Conservation (phyloP, 2,329 filamentous ascomycete genomes). For the Fusarium temperatum region DNA sequence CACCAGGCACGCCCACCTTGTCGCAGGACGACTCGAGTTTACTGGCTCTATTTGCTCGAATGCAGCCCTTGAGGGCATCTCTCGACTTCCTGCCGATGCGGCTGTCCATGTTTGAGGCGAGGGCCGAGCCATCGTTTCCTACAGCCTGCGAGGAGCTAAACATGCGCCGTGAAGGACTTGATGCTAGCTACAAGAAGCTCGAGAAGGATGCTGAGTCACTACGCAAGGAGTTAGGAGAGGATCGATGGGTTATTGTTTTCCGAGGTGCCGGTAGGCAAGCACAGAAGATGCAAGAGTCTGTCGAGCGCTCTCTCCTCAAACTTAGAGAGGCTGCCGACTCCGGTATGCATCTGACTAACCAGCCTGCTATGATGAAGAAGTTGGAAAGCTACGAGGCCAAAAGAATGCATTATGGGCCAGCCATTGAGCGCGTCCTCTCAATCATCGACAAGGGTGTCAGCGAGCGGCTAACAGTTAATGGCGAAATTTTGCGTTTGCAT, state of each 20-base stretch:
- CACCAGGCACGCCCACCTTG: slow-evolving; percentile 63
- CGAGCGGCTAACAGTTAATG: slow-evolving; percentile 95
- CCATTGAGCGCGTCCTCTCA: slow-evolving; percentile 87
- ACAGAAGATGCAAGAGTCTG: slow-evolving; percentile 95
- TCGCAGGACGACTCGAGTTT: slow-evolving; percentile 87
- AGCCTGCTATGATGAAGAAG: slow-evolving; percentile 77
- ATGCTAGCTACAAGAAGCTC: slow-evolving; percentile 86
- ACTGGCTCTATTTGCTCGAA: slow-evolving; percentile 89
- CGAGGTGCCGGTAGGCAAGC: slow-evolving; percentile 91
- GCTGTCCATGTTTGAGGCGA: slow-evolving; percentile 82
- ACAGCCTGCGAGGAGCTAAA: slow-evolving; percentile 91
- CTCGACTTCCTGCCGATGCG: slow-evolving; percentile 97
- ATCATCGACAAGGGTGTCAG: slow-evolving; percentile 97
- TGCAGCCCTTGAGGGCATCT: slow-evolving; percentile 92
- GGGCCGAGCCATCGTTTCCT: slow-evolving; percentile 82
- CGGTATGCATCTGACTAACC: slow-evolving; percentile 77
- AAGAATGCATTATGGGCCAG: slow-evolving; percentile 91
- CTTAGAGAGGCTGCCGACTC: slow-evolving; percentile 82
- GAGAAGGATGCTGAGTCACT: slow-evolving; percentile 91
- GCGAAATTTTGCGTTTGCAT: slow-evolving; percentile 88
- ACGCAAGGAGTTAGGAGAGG: slow-evolving; percentile 89
- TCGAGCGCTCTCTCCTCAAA: slow-evolving; percentile 86
- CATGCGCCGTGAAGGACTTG: slow-evolving; percentile 75
- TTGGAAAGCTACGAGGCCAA: slow-evolving; percentile 95
- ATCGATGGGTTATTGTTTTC: slow-evolving; percentile 96